Percentiles rank a stretch among this genome's conserved stretches.
Evolutionary conservation across 305 asterid genomes (phyloP).

Genomic region (Ilex paraguariensis): DNA sequence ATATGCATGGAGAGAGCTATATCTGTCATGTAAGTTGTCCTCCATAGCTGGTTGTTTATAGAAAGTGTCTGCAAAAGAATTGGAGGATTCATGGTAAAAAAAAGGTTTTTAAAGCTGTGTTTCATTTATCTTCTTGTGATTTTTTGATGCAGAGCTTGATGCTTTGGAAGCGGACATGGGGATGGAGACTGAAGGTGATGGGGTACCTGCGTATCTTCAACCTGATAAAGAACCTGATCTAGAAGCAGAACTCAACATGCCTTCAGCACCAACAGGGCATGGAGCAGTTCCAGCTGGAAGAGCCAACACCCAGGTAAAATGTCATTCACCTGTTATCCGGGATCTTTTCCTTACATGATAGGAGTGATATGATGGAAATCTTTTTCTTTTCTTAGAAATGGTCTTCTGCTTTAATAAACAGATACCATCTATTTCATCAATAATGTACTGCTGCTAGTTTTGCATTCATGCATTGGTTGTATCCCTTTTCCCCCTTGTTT

Average conservation of each 20-base stretch:
- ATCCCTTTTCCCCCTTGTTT: too few relatives aligned
- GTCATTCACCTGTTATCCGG: neutral
- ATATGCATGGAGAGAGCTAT: too few relatives aligned
- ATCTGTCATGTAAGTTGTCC: too few relatives aligned
- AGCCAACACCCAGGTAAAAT: conserved; percentile 53
- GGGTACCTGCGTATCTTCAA: conserved; percentile 89
- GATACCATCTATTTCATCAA: neutral
- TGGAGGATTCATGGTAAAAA: too few relatives aligned
- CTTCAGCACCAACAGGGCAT: conserved; percentile 77
- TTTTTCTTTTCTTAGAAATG: neutral
- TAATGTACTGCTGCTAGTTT: neutral
- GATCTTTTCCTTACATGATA: too few relatives aligned
- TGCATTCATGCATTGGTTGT: neutral
- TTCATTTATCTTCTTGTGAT: neutral
- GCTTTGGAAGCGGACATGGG: conserved; percentile 98
- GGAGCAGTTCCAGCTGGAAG: conserved; percentile 47
- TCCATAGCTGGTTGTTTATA: too few relatives aligned
- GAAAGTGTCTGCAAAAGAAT: too few relatives aligned
- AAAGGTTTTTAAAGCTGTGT: too few relatives aligned
- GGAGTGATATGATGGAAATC: neutral
- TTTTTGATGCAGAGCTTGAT: conserved; percentile 68
- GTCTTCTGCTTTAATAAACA: neutral
- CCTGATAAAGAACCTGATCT: conserved; percentile 70
- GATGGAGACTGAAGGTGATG: conserved; percentile 74
- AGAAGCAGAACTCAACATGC: conserved; percentile 78